These are phyloP conservation scores for Bothriochloa decipiens DNA, from an alignment of 176 grass and related monocot species.

Conservation along the genomic window DNA sequence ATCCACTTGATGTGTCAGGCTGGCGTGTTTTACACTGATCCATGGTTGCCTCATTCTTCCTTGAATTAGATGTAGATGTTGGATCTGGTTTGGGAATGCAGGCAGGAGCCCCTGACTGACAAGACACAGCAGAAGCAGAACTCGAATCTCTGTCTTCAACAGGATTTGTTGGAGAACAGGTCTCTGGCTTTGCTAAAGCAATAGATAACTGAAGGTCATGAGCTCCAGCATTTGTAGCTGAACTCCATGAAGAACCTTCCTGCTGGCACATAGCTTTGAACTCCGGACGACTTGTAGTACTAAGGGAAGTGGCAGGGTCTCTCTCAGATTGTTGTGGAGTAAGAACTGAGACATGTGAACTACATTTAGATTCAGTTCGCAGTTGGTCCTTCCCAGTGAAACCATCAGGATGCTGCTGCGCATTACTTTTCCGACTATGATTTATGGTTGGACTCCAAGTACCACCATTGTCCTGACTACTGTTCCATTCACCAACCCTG, in stretches of 20 bases:
- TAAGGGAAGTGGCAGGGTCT: slow-evolving; percentile 26
- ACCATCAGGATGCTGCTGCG: slow-evolving; percentile 38
- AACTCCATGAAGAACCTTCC: slow-evolving; percentile 30
- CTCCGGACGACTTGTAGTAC: slow-evolving; percentile 35
- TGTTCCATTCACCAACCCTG: slow-evolving; percentile 42
- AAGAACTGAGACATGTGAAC: slow-evolving; percentile 32
- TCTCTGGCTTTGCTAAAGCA: slow-evolving; percentile 42
- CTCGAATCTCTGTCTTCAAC: slow-evolving; percentile 44
- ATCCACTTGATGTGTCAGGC: slow-evolving; percentile 35
- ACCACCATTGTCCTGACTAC: slow-evolving; percentile 50
- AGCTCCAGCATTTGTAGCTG: slow-evolving; percentile 21
- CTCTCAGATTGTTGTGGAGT: slow-evolving; percentile 34
- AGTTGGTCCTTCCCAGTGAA: slow-evolving; percentile 49
- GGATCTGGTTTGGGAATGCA: slow-evolving; percentile 31
- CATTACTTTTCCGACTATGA: slow-evolving; percentile 40
- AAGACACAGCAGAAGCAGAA: slow-evolving; percentile 40
- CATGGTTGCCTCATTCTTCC: slow-evolving; percentile 32
- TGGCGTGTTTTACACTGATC: slow-evolving; percentile 36
- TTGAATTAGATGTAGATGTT: slow-evolving; percentile 37
- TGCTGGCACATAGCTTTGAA: slow-evolving; percentile 26
- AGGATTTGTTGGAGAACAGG: slow-evolving; percentile 41
- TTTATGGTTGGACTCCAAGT: slow-evolving; percentile 58
- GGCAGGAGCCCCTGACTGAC: slow-evolving; percentile 26
- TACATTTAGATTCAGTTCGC: slow-evolving; percentile 50
- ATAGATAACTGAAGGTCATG: slow-evolving; percentile 43